These are phyloP conservation scores for Boletales sp. DNA, from an alignment of 768 basidiomycete genomes.

Conservation along the genomic window DNA sequence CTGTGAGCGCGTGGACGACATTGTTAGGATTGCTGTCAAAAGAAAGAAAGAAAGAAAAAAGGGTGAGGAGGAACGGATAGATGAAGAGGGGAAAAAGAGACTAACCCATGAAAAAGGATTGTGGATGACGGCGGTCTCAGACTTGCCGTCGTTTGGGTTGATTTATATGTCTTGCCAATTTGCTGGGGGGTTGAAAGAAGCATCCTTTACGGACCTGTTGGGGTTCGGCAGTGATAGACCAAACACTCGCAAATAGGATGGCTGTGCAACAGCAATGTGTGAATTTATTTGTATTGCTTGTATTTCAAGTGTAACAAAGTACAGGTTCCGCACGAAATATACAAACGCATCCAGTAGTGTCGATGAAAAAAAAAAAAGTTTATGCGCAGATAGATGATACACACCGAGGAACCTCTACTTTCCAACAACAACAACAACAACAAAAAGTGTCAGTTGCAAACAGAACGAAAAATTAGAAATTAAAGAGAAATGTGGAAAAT, in stretches of 20 bases:
- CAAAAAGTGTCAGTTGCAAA: constrained; percentile 13
- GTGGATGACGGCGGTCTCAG: constrained; percentile 28
- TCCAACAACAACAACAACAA: not conserved
- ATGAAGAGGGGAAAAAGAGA: not conserved
- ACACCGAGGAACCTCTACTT: constrained; percentile 12
- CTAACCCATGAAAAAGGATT: constrained; percentile 40
- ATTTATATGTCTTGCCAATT: constrained; percentile 28
- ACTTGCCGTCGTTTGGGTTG: constrained; percentile 26
- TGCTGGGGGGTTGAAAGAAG: constrained; percentile 19
- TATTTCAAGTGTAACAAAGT: constrained; percentile 2
- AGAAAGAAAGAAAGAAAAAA: not conserved
- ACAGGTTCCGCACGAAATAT: constrained; percentile 20
- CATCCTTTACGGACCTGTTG: constrained; percentile 16
- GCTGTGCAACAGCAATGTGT: too few relatives aligned
- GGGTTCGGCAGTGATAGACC: constrained; percentile 25
- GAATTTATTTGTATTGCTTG: not conserved
- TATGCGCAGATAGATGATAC: constrained; percentile 16
- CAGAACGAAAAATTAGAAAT: constrained; percentile 5
- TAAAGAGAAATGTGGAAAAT: not conserved
- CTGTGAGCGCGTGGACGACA: constrained; percentile 33
- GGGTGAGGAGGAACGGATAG: not conserved
- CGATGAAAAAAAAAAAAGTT: not conserved
- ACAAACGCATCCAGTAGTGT: constrained; percentile 3
- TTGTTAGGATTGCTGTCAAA: constrained; percentile 40
- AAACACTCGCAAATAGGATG: constrained; percentile 23